phyloP scores from a whole-genome alignment of 805 yeast species.

The Candida arabinofermentans region DNA sequence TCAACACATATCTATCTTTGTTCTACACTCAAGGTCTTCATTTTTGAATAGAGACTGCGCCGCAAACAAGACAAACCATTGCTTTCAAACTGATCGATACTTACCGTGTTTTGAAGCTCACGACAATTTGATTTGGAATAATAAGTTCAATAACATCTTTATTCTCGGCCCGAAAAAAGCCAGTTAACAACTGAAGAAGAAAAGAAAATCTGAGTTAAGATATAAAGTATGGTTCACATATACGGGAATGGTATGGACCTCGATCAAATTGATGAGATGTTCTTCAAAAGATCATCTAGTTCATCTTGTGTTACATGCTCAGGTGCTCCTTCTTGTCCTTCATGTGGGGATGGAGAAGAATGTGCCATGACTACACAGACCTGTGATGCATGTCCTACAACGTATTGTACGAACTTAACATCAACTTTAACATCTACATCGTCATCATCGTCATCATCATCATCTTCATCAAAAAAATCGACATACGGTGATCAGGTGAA shows the following conservation, averaged over 20 bases:
- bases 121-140: too few species aligned
- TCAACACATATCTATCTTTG: too few species aligned
- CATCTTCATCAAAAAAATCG: slow-evolving; percentile 2
- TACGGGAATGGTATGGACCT: background rate
- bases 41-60: too few species aligned
- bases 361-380: slow-evolving; percentile 56
- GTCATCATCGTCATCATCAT: slow-evolving; percentile 5
- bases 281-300: background rate
- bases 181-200: too few species aligned
- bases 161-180: too few species aligned
- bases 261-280: background rate
- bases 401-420: slow-evolving; percentile 41
- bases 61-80: too few species aligned
- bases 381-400: slow-evolving; percentile 53
- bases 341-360: slow-evolving; percentile 46
- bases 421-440: slow-evolving; percentile 17
- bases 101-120: too few species aligned
- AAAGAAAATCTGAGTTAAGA: too few species aligned
- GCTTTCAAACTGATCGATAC: too few species aligned
- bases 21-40: too few species aligned
- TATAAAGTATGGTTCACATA: background rate
- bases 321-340: slow-evolving; percentile 45
- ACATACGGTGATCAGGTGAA: slow-evolving; percentile 24
- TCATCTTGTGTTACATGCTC: slow-evolving; percentile 30
- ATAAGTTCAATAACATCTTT: too few species aligned